Evolutionary conservation across 768 basidiomycete genomes (phyloP), one percentile per base, ranked within the genome.

Genomic region (Chlorophyllum brunneum): DNA sequence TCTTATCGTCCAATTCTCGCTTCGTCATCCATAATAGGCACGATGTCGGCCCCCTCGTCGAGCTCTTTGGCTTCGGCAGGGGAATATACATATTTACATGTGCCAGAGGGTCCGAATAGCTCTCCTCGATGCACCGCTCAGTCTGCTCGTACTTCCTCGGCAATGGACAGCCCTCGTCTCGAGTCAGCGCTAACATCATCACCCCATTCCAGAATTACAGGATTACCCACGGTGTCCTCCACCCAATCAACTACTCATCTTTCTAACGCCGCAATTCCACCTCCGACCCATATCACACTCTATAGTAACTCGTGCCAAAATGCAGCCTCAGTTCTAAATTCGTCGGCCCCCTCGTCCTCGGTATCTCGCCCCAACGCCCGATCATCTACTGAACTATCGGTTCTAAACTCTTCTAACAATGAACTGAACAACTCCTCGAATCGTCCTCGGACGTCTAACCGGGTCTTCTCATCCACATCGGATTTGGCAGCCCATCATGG

Each of bases 401-500:
- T 80, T 80, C 79, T 85, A 74, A 77, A 36, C 51, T 59, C 54
- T 57, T 61, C 72, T 62, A 70, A 79, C 60, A 67, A 87, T 88
- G 86, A 60, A 63, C 63, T 88, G 81, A 85, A 71, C 70, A 65
- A 67, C 54, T 66, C 69, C 61, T 44, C 42, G 23, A 65, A 68
- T 65, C 82, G 84, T 87, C 86, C 72, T 67, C 71, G 81, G 84
- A 85, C 87, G 73, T 78, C 78, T 34, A 73, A 72, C 52, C 73
- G 74, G 70, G 78, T 87, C 59, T 87, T 86, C 61, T 68, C 72
- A 61, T 79, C 79, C 66, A 70, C 82, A 48, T 77, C 78, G 69
- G 87, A 85, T 71, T 72, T 86, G 51, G 83, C 86, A 61, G 75
- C 82, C 62, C 87, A 88, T 54, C 82, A 88, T 87, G 87, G 86